Evolutionary conservation across 768 basidiomycete genomes (phyloP), one percentile per base, ranked within the genome.

Genomic region (Termitomyces sp.): DNA sequence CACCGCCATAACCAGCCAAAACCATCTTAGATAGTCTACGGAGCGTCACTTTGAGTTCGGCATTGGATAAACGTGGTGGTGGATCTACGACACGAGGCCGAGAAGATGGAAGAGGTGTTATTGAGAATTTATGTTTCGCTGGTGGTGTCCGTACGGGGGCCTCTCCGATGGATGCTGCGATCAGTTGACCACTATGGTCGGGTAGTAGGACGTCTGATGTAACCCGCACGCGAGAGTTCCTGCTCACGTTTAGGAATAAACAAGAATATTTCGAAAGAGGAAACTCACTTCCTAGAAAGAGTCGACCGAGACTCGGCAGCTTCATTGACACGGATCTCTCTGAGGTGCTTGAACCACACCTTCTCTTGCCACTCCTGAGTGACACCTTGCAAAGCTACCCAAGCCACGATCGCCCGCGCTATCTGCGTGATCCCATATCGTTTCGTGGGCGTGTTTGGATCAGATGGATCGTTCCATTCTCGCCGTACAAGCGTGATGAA

Each of bases 1-100:
- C 86, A 1, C 92, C 92, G 14, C 91, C 92, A 63, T 94, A 93
- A 3, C 91, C 89, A 1, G 89, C 91, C 7, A 94, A 76, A 2
- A 89, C 88, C 74, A 94, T 83, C 69, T 92, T 91, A 14, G 89
- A 91, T 39, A 91, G 77, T 12, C 92, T 81, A 26, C 90, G 82
- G n/a, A 93, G 72, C 12, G 87, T 89, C 20, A 79, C 68, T 66
- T 87, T 88, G 56, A 91, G 74, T 48, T 88, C 85, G 1, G 75
- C 60, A 59, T 80, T 71, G 10, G 78, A 71, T 10, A 73, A 58
- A 33, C 65, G 63, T 52, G 60, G 59, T 27, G 61, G 64, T 44
- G 32, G 34, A 43, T 50, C 45, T 34, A 56, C n/a, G 3, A 49
- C 30, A 22, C 53, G 54, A 47, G 64, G 42, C 36, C 53, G 50